phyloP scores from a whole-genome alignment of 2,329 filamentous ascomycete genomes.

The Penicillium sp. region DNA sequence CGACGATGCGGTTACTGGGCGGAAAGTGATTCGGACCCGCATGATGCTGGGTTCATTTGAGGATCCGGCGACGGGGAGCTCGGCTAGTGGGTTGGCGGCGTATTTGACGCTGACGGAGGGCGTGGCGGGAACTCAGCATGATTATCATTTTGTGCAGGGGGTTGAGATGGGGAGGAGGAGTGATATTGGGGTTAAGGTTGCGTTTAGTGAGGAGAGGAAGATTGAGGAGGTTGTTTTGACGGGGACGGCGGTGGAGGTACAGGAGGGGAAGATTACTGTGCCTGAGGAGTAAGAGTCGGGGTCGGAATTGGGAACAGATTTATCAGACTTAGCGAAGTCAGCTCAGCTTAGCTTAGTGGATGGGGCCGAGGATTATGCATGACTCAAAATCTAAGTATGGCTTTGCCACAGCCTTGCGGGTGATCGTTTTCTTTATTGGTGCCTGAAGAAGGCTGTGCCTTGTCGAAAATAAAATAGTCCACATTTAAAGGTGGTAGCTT shows the following conservation, averaged over 20 bases:
- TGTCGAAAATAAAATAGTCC: background rate
- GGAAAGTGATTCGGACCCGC: conserved; percentile 38
- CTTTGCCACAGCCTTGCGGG: background rate
- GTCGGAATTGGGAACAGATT: background rate
- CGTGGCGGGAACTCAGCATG: conserved; percentile 30
- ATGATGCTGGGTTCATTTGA: conserved; percentile 34
- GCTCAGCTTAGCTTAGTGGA: background rate
- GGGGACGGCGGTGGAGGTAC: conserved; percentile 40
- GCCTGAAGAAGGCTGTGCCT: background rate
- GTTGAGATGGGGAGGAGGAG: conserved; percentile 67
- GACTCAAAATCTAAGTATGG: background rate
- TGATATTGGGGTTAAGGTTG: conserved; percentile 42
- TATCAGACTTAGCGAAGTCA: no score
- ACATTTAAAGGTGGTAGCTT: no score
- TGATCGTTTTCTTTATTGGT: background rate
- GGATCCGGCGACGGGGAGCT: conserved; percentile 56
- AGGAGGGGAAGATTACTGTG: conserved; percentile 37
- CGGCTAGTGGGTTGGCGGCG: conserved; percentile 60
- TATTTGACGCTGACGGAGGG: conserved; percentile 57
- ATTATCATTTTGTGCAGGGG: conserved; percentile 65
- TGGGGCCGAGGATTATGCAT: background rate
- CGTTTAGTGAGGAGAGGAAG: conserved; percentile 23
- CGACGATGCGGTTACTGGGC: conserved; percentile 63
- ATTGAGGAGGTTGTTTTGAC: conserved; percentile 41
- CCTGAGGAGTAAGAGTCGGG: conserved; percentile 19